These are phyloP conservation scores for Leccinum aurantiacum DNA, from an alignment of 768 basidiomycete species.

Conservation along the genomic window DNA sequence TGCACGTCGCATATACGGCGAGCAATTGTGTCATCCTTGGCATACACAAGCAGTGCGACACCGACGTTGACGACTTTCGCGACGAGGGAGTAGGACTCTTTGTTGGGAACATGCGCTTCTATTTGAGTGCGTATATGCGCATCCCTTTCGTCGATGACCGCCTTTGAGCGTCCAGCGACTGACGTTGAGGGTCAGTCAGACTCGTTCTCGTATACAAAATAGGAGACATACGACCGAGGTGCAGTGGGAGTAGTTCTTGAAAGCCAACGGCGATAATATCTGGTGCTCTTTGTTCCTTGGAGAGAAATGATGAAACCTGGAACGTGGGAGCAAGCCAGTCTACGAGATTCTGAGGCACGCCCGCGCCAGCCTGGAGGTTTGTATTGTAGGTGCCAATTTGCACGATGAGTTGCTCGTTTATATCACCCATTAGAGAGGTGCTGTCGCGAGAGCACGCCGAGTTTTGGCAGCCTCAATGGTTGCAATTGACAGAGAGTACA, in stretches of 20 bases:
- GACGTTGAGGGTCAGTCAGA: slow-evolving; percentile 14
- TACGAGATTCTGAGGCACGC: slow-evolving; percentile 81
- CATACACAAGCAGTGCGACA: slow-evolving; percentile 86
- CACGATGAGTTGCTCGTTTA: slow-evolving; percentile 48
- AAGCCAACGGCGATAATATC: slow-evolving; percentile 91
- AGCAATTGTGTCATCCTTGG: slow-evolving; percentile 66
- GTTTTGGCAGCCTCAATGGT: too few relatives aligned
- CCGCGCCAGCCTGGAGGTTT: slow-evolving; percentile 74
- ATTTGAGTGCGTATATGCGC: slow-evolving; percentile 74
- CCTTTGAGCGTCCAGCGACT: slow-evolving; percentile 78
- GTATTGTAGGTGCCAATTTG: slow-evolving; percentile 92
- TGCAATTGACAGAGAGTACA: too few relatives aligned
- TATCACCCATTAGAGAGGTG: slow-evolving; percentile 12
- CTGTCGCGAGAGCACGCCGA: too few relatives aligned
- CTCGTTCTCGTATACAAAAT: neutral
- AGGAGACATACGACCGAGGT: slow-evolving; percentile 72
- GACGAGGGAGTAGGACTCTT: slow-evolving; percentile 75
- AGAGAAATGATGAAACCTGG: slow-evolving; percentile 70
- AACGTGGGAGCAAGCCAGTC: slow-evolving; percentile 89
- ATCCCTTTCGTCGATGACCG: slow-evolving; percentile 67
- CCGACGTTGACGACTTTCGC: slow-evolving; percentile 83
- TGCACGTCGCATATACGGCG: slow-evolving; percentile 63
- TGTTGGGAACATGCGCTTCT: slow-evolving; percentile 66
- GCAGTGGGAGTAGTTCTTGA: slow-evolving; percentile 89
- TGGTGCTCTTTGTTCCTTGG: slow-evolving; percentile 62